Evolutionary conservation across 176 grass and related monocot genomes (phyloP).

Genomic region (Bolboschoenus planiculmis): DNA sequence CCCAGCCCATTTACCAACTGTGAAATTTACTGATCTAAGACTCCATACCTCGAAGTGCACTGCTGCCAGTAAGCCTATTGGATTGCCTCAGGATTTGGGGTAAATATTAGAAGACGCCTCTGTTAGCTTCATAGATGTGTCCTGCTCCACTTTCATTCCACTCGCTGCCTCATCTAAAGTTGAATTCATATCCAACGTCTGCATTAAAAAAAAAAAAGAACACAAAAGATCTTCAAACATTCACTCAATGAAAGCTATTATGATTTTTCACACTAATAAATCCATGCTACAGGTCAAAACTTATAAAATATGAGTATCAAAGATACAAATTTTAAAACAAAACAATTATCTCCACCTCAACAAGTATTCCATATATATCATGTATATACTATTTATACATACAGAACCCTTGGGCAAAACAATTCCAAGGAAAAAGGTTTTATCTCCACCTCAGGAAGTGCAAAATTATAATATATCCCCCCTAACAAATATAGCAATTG

Average conservation of each 20-base stretch:
- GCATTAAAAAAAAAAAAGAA: not conserved
- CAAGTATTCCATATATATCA: not conserved
- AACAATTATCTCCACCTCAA: too few species aligned
- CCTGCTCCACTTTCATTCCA: conserved; percentile 16
- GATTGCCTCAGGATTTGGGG: conserved; percentile 12
- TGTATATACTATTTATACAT: too few species aligned
- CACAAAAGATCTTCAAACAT: not conserved
- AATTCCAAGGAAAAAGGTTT: not conserved
- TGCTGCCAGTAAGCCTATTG: not conserved
- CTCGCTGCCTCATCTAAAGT: not conserved
- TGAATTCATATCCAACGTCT: conserved; percentile 21
- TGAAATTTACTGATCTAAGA: not conserved
- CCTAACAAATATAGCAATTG: not conserved
- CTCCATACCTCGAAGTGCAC: not conserved
- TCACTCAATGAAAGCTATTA: not conserved
- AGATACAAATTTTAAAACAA: not conserved
- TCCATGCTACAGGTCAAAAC: not conserved
- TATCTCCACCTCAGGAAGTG: not conserved
- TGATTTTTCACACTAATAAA: not conserved
- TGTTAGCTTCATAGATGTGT: not conserved
- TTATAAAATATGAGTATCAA: not conserved
- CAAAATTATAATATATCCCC: not conserved
- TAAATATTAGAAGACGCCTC: conserved; percentile 17
- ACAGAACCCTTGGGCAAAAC: not conserved
- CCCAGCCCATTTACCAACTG: not conserved